These are phyloP conservation scores for Fusarium hainanense DNA, from an alignment of 2,329 filamentous ascomycete genomes.

Conservation along the genomic window DNA sequence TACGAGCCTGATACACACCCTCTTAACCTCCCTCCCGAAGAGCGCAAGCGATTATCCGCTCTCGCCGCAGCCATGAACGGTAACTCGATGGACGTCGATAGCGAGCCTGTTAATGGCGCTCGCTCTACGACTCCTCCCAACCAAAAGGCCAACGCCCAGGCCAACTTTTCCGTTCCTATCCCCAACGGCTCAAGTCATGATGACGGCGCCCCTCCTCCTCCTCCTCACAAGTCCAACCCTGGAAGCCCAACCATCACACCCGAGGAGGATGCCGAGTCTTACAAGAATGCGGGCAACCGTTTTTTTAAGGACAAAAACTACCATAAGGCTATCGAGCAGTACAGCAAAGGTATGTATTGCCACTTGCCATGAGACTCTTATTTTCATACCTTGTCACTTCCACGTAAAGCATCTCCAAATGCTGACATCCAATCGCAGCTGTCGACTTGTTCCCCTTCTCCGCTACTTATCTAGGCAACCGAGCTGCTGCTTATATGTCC, in stretches of 20 bases:
- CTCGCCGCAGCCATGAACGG: slow-evolving; percentile 70
- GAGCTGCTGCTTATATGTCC: slow-evolving; percentile 93
- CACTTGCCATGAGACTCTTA: background rate
- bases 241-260: slow-evolving; percentile 66
- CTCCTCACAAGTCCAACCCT: slow-evolving; percentile 75
- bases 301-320: slow-evolving; percentile 97
- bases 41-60: slow-evolving; percentile 80
- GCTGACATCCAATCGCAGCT: slow-evolving; percentile 63
- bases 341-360: slow-evolving; percentile 81
- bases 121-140: slow-evolving; percentile 62
- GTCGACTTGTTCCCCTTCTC: slow-evolving; percentile 88
- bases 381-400: background rate
- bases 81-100: slow-evolving; percentile 81
- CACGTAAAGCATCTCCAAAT: slow-evolving; percentile 11
- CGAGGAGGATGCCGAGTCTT: slow-evolving; percentile 84
- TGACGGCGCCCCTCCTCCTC: slow-evolving; percentile 70
- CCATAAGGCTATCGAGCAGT: slow-evolving; percentile 86
- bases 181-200: slow-evolving; percentile 59
- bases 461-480: slow-evolving; percentile 91
- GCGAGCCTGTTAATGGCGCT: slow-evolving; percentile 64
- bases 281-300: slow-evolving; percentile 94
- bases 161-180: slow-evolving; percentile 65
- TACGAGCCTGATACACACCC: slow-evolving; percentile 81
- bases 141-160: slow-evolving; percentile 51
- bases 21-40: slow-evolving; percentile 88